Evolutionary conservation across 169 alveolate genomes (phyloP).

Genomic region (Plasmodium gallinaceum): DNA sequence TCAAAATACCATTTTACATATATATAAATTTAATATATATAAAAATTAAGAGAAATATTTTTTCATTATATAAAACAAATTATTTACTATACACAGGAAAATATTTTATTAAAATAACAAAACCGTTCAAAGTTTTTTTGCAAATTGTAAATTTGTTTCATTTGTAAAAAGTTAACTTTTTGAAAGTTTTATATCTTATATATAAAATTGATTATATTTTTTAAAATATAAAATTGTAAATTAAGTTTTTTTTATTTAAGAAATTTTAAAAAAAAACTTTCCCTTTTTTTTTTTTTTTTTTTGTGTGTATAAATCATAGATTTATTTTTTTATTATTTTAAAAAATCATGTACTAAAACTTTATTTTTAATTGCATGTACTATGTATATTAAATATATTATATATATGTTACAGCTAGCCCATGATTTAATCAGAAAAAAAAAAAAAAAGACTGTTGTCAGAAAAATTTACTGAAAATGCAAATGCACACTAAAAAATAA

Average conservation of each 20-base stretch:
- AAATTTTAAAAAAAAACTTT: neutral
- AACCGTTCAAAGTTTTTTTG: neutral
- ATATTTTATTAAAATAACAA: neutral
- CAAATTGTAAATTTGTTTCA: neutral
- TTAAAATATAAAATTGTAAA: neutral
- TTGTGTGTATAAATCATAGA: neutral
- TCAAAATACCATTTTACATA: neutral
- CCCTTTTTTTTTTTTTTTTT: neutral
- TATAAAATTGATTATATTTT: neutral
- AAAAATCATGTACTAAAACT: neutral
- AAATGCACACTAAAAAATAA: conserved; percentile 28
- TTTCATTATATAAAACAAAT: too few relatives aligned
- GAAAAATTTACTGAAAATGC: neutral
- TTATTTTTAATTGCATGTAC: too few relatives aligned
- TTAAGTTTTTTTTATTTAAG: neutral
- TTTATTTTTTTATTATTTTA: neutral
- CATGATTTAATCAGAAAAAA: neutral
- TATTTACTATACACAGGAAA: neutral
- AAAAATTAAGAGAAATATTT: neutral
- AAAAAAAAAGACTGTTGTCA: neutral
- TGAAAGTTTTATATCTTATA: neutral
- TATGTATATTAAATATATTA: neutral
- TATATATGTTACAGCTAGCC: neutral
- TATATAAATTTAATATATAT: neutral
- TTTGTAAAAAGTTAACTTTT: neutral